A percentile compares a stretch with the other conserved stretches of the same genome.
These are phyloP conservation scores for Neopestalotiopsis clavispora DNA, from an alignment of 2,329 filamentous ascomycete genomes.

Conservation along the genomic window DNA sequence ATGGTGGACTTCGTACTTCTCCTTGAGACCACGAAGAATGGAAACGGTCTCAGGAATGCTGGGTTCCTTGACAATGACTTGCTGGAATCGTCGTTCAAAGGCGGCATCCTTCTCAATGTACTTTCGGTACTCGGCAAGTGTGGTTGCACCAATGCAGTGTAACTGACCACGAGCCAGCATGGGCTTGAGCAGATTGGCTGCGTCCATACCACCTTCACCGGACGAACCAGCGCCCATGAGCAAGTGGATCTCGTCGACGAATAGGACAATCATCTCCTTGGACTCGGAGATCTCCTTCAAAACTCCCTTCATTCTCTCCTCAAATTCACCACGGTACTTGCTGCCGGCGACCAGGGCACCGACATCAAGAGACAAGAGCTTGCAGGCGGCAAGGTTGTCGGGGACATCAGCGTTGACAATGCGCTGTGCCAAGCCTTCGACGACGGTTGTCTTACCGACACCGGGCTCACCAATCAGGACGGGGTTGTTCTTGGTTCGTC, in stretches of 20 bases:
- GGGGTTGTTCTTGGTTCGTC: conserved; percentile 98
- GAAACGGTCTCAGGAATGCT: conserved; percentile 88
- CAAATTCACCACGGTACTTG: conserved; percentile 98
- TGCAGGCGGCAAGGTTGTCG: conserved; percentile 92
- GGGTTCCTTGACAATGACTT: conserved; percentile 96
- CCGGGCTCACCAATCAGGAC: conserved; percentile 97
- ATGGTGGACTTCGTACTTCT: conserved; percentile 97
- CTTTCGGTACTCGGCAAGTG: conserved; percentile 93
- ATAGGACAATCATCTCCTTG: conserved; percentile 96
- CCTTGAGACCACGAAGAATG: conserved; percentile 97
- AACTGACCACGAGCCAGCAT: conserved; percentile 97
- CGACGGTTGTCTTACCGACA: conserved; percentile 97
- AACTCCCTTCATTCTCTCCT: conserved; percentile 99
- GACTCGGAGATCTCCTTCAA: conserved; percentile 95
- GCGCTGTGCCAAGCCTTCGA: conserved; percentile 91
- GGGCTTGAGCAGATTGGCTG: conserved; percentile 94
- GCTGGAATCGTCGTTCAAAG: conserved; percentile 98
- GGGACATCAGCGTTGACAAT: conserved; percentile 98
- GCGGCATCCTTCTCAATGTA: conserved; percentile 99
- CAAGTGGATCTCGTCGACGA: conserved; percentile 98
- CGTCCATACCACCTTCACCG: conserved; percentile 98
- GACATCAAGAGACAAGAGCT: conserved; percentile 91
- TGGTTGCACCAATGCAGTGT: conserved; percentile 97
- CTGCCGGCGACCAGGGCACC: conserved; percentile 94
- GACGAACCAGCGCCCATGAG: conserved; percentile 96